A percentile compares a stretch with the other conserved stretches of the same genome.
phyloP scores from a whole-genome alignment of 805 yeast genomes.

The Yarrowia sp. region DNA sequence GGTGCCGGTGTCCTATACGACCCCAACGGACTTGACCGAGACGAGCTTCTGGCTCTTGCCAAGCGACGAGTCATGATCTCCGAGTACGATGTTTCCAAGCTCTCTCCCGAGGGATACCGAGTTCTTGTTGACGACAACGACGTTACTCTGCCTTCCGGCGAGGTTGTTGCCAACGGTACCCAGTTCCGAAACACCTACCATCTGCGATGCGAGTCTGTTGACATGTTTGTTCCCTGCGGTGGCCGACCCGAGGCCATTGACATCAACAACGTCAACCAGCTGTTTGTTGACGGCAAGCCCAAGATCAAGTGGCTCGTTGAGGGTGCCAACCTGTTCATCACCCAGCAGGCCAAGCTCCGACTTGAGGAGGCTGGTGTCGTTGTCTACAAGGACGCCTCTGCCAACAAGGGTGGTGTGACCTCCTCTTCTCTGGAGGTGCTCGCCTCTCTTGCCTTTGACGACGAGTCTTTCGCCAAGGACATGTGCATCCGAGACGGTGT shows the following conservation, averaged over 20 bases:
- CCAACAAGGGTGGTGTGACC: slow-evolving; percentile 98
- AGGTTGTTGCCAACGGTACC: slow-evolving; percentile 73
- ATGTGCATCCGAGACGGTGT: slow-evolving; percentile 61
- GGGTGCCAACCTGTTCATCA: slow-evolving; percentile 94
- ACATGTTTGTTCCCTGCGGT: slow-evolving; percentile 96
- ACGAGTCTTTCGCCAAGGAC: slow-evolving; percentile 68
- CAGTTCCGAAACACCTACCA: slow-evolving; percentile 90
- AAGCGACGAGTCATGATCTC: slow-evolving; percentile 69
- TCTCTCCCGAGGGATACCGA: slow-evolving; percentile 72
- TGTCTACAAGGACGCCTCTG: slow-evolving; percentile 91
- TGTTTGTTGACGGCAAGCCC: slow-evolving; percentile 74
- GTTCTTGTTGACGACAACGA: slow-evolving; percentile 85
- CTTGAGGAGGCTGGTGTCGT: slow-evolving; percentile 84
- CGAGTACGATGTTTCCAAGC: slow-evolving; percentile 60
- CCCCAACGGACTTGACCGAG: slow-evolving; percentile 80
- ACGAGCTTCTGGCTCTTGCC: slow-evolving; percentile 77
- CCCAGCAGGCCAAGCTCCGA: slow-evolving; percentile 86
- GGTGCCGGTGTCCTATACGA: slow-evolving; percentile 95
- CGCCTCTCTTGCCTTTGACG: slow-evolving; percentile 89
- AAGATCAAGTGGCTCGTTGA: slow-evolving; percentile 87
- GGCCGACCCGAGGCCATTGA: slow-evolving; percentile 97
- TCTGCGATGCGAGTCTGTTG: slow-evolving; percentile 62
- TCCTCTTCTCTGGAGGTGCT: slow-evolving; percentile 93
- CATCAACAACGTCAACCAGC: slow-evolving; percentile 68
- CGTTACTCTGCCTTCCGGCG: slow-evolving; percentile 71